Evolutionary conservation across 2,329 filamentous ascomycete genomes (phyloP).

Genomic region (Phialocephala sp.): DNA sequence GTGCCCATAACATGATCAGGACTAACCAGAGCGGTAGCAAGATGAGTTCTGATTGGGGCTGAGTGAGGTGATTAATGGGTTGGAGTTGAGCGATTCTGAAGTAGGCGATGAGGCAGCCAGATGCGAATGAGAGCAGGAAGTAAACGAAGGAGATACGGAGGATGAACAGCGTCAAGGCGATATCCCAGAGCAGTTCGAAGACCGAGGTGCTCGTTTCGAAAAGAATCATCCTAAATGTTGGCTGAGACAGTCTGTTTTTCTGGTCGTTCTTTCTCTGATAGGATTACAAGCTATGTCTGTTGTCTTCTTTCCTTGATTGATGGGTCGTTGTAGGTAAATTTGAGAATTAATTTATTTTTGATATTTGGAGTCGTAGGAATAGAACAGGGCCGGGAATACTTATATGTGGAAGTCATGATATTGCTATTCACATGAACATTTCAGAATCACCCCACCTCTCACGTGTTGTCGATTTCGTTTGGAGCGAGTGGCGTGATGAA

Average conservation of each 20-base stretch:
- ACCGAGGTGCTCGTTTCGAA: slow-evolving; percentile 21
- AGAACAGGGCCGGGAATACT: background rate
- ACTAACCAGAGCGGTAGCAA: slow-evolving; percentile 29
- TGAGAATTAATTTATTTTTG: background rate
- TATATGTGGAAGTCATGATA: slow-evolving; percentile 5
- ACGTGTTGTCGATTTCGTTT: background rate
- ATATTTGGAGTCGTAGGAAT: background rate
- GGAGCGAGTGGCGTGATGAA: background rate
- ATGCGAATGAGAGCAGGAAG: slow-evolving; percentile 39
- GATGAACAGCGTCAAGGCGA: slow-evolving; percentile 38
- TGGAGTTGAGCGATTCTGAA: slow-evolving; percentile 27
- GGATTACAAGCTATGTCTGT: background rate
- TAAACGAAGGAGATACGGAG: slow-evolving; percentile 44
- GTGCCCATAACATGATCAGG: slow-evolving; percentile 37
- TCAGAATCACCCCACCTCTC: background rate
- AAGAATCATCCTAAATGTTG: slow-evolving; percentile 26
- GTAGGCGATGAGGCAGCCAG: slow-evolving; percentile 30
- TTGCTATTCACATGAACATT: background rate
- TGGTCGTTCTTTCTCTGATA: background rate
- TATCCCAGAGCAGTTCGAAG: slow-evolving; percentile 20
- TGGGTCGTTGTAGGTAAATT: background rate
- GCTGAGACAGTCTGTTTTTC: slow-evolving; percentile 2
- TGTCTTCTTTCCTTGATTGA: background rate
- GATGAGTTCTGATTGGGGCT: slow-evolving; percentile 28
- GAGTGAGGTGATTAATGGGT: slow-evolving; percentile 30